A percentile compares a stretch with the other conserved stretches of the same genome.
Evolutionary conservation across 192 early-diverging fungal species (phyloP).

Genomic region (Backusella australiensis): DNA sequence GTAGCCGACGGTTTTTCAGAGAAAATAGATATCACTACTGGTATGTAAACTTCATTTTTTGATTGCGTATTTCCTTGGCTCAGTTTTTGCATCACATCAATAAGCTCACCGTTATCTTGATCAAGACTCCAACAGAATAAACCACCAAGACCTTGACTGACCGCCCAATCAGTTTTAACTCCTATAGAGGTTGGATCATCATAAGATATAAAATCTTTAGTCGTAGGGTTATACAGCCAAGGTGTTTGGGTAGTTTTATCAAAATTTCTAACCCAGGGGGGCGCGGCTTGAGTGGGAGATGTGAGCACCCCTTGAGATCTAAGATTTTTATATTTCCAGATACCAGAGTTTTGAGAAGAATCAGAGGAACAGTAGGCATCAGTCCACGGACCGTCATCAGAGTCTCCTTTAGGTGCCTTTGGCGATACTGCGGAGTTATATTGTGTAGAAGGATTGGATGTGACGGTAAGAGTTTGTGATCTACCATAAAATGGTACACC

Average conservation of each 20-base stretch:
- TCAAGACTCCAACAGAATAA: conserved; percentile 66
- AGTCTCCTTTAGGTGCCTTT: conserved; percentile 44
- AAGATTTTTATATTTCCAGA: conserved; percentile 20
- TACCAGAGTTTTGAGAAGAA: conserved; percentile 46
- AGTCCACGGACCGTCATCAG: conserved; percentile 49
- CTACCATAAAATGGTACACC: conserved; percentile 65
- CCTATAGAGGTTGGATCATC: conserved; percentile 59
- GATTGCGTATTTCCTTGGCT: neutral
- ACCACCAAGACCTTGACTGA: conserved; percentile 53
- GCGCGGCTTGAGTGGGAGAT: conserved; percentile 43
- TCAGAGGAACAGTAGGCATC: conserved; percentile 48
- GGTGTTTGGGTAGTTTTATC: conserved; percentile 62
- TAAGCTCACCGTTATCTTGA: conserved; percentile 67
- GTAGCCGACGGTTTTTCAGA: neutral
- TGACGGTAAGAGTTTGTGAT: conserved; percentile 14
- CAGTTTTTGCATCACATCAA: conserved; percentile 21
- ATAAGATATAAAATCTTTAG: conserved; percentile 64
- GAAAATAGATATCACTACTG: neutral
- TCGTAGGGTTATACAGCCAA: conserved; percentile 65
- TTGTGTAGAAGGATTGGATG: neutral
- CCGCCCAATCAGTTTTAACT: conserved; percentile 56
- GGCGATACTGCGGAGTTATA: conserved; percentile 9
- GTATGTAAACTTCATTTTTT: neutral
- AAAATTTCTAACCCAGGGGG: conserved; percentile 65
- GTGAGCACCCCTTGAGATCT: conserved; percentile 39